A percentile compares a stretch with the other conserved stretches of the same genome.
Conservation (phyloP, 2,329 filamentous ascomycete species). For the Neurospora sp. region DNA sequence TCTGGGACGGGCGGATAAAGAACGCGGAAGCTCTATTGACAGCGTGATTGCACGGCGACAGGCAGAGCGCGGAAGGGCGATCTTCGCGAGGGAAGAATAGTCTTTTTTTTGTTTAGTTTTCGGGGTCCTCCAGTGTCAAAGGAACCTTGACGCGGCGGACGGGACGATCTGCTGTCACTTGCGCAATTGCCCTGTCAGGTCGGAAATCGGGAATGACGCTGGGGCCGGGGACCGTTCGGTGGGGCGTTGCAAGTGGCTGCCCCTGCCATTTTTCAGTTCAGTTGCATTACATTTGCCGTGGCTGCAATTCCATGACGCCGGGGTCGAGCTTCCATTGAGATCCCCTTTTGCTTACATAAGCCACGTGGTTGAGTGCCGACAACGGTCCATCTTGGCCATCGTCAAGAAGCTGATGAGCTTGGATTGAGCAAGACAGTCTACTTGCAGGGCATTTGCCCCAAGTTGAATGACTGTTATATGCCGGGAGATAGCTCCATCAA, state of each 20-base stretch:
- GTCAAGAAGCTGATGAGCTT: not conserved
- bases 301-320: not conserved
- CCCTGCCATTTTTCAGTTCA: not conserved
- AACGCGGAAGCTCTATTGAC: not conserved
- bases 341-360: not conserved
- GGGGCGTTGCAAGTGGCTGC: slow-evolving; percentile 5
- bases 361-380: not conserved
- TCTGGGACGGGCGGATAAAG: not conserved
- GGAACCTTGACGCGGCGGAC: not conserved
- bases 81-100: not conserved
- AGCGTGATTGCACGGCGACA: not conserved
- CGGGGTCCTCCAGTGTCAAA: not conserved
- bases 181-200: not conserved
- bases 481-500: no score
- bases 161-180: not conserved
- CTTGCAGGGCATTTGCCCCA: no score
- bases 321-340: not conserved
- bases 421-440: not conserved
- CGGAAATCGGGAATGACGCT: not conserved
- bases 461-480: no score
- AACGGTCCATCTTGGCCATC: not conserved
- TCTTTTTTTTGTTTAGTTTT: not conserved
- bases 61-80: not conserved
- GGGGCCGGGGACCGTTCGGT: not conserved
- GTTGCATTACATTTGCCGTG: not conserved